Conservation (phyloP, 495 filamentous ascomycete genomes). For the Penicillium roqueforti region DNA sequence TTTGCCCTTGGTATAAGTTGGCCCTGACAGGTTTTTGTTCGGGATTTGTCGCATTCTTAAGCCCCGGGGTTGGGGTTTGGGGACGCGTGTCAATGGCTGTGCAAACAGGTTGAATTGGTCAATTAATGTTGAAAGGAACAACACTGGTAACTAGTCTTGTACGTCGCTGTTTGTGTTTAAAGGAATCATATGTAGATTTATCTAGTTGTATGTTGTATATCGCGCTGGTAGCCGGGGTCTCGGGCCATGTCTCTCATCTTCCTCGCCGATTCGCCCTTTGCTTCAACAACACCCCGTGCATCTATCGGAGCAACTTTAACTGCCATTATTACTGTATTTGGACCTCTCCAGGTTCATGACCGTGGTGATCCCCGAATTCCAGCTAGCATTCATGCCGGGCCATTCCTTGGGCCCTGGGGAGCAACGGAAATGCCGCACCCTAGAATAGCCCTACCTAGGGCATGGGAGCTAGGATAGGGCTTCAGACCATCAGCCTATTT, state of each 20-base stretch:
- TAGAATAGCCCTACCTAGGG: constrained; percentile 6
- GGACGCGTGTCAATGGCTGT: constrained; percentile 33
- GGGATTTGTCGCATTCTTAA: constrained; percentile 15
- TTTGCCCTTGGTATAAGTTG: neutral
- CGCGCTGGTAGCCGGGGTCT: neutral
- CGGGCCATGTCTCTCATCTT: neutral
- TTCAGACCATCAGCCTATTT: neutral
- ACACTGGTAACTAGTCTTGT: neutral
- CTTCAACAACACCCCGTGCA: neutral
- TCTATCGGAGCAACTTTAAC: neutral
- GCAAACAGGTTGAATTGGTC: neutral
- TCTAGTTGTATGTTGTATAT: too few species aligned
- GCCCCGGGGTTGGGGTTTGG: neutral
- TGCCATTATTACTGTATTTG: neutral
- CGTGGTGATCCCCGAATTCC: constrained; percentile 20
- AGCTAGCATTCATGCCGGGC: constrained; percentile 20
- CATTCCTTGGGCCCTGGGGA: constrained; percentile 25
- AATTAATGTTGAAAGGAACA: neutral
- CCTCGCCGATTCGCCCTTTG: neutral
- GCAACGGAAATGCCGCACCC: constrained; percentile 20
- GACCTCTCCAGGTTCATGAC: neutral
- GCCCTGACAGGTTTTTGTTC: constrained; percentile 12
- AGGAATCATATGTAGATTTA: neutral
- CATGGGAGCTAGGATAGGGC: neutral
- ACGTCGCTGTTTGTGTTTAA: neutral